Percentiles rank a stretch among this genome's conserved stretches.
phyloP scores from a whole-genome alignment of 495 filamentous ascomycete species.

The Jackrogersella minutella region DNA sequence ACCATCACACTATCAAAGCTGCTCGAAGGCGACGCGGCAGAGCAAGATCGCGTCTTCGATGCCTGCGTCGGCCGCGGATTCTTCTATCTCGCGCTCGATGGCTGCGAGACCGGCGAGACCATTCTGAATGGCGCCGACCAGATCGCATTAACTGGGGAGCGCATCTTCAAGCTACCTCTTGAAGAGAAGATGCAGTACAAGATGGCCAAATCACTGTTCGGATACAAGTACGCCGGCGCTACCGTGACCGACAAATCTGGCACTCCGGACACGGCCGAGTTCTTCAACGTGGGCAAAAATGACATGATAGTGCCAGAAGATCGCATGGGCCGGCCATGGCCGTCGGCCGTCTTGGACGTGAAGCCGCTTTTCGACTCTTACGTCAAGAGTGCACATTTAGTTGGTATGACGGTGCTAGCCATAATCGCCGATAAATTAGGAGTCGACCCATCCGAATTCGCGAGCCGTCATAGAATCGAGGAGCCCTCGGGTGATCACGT shows the following conservation, averaged over 20 bases:
- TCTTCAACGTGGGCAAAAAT: conserved; percentile 67
- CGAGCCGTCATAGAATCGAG: conserved; percentile 59
- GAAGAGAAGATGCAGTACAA: conserved; percentile 65
- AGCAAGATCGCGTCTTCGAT: conserved; percentile 55
- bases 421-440: conserved; percentile 60
- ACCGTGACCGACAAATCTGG: conserved; percentile 61
- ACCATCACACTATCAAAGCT: conserved; percentile 62
- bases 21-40: conserved; percentile 46
- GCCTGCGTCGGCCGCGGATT: conserved; percentile 66
- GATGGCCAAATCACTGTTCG: conserved; percentile 54
- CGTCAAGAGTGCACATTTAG: conserved; percentile 56
- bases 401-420: conserved; percentile 58
- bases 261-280: conserved; percentile 65
- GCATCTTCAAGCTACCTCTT: conserved; percentile 58
- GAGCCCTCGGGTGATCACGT: conserved; percentile 65
- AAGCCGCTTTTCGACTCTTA: conserved; percentile 56
- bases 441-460: conserved; percentile 58
- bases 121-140: conserved; percentile 56
- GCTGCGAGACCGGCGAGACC: conserved; percentile 47
- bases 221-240: conserved; percentile 65
- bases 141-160: conserved; percentile 56
- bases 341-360: conserved; percentile 54
- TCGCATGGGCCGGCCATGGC: conserved; percentile 51
- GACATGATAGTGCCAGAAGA: conserved; percentile 58
- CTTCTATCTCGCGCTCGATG: conserved; percentile 67